A percentile compares a stretch with the other conserved stretches of the same genome.
Evolutionary conservation across 345 rosid genomes (phyloP).

Genomic region (Erysimum cheiranthoides): DNA sequence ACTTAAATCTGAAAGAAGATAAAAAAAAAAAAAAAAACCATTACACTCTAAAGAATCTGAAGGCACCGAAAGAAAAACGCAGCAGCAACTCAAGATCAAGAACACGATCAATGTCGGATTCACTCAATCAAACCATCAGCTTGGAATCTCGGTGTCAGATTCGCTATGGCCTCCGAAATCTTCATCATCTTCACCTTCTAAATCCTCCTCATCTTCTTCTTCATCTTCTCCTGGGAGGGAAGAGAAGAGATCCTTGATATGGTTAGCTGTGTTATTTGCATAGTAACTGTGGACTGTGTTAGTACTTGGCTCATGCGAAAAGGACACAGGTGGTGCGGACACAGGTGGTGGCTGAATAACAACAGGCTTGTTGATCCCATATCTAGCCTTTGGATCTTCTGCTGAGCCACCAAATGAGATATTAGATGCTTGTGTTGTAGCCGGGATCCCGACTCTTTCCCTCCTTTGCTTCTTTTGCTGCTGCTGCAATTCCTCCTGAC

Average conservation of each 20-base stretch:
- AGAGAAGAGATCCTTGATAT: conserved; percentile 44
- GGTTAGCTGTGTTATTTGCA: conserved; percentile 43
- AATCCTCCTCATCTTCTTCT: conserved; percentile 34
- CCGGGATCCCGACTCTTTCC: conserved; percentile 30
- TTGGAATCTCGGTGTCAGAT: conserved; percentile 61
- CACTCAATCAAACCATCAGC: conserved; percentile 42
- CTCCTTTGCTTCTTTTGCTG: conserved; percentile 60
- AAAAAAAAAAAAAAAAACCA: too few relatives aligned
- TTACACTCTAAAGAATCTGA: conserved; percentile 35
- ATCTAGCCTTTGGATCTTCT: conserved; percentile 40
- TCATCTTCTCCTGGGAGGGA: conserved; percentile 42
- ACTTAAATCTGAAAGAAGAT: conserved; percentile 9
- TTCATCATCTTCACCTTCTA: conserved; percentile 49
- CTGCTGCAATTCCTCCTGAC: conserved; percentile 56
- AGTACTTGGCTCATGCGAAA: conserved; percentile 39
- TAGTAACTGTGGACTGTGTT: conserved; percentile 29
- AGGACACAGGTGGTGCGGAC: conserved; percentile 39
- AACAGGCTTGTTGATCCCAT: conserved; percentile 36
- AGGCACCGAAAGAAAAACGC: neutral
- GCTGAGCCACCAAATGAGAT: conserved; percentile 42
- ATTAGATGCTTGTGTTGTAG: conserved; percentile 37
- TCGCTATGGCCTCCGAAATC: conserved; percentile 61
- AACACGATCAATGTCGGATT: neutral
- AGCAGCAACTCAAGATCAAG: conserved; percentile 26
- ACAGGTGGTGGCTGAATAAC: conserved; percentile 38